A percentile compares a stretch with the other conserved stretches of the same genome.
Conservation (phyloP, 345 rosid species). For the Litchi chinensis region DNA sequence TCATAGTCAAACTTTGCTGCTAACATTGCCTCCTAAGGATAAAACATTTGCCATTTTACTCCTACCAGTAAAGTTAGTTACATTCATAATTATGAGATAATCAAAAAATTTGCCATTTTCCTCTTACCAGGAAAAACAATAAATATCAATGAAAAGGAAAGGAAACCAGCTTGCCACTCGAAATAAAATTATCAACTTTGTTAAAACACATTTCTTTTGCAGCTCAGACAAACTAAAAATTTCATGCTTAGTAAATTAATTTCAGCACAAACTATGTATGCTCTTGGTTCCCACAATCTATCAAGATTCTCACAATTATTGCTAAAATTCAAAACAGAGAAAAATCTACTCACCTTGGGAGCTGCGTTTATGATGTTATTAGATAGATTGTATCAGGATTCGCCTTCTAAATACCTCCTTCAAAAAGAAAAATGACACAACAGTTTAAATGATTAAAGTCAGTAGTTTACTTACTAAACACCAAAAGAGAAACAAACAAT, state of each 20-base stretch:
- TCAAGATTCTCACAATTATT: background rate
- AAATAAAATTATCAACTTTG: background rate
- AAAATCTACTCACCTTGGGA: constrained; percentile 33
- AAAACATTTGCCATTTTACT: too few relatives aligned
- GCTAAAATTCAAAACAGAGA: background rate
- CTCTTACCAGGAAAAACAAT: background rate
- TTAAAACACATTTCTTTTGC: background rate
- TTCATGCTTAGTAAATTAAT: background rate
- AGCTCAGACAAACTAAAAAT: background rate
- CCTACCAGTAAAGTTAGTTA: too few relatives aligned
- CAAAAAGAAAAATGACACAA: constrained; percentile 11
- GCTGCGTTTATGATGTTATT: constrained; percentile 36
- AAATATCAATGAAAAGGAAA: background rate
- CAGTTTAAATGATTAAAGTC: background rate
- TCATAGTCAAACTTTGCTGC: too few relatives aligned
- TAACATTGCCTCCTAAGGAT: too few relatives aligned
- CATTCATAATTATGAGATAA: background rate
- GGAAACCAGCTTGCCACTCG: background rate
- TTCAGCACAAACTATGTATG: background rate
- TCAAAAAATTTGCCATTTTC: background rate
- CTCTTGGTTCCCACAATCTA: background rate
- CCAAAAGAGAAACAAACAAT: constrained; percentile 4
- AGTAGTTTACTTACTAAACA: background rate
- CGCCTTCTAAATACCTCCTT: constrained; percentile 65
- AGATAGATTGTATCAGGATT: constrained; percentile 49